Evolutionary conservation across 306 rosid genomes (phyloP).

Genomic region (Mimosa pudica): DNA sequence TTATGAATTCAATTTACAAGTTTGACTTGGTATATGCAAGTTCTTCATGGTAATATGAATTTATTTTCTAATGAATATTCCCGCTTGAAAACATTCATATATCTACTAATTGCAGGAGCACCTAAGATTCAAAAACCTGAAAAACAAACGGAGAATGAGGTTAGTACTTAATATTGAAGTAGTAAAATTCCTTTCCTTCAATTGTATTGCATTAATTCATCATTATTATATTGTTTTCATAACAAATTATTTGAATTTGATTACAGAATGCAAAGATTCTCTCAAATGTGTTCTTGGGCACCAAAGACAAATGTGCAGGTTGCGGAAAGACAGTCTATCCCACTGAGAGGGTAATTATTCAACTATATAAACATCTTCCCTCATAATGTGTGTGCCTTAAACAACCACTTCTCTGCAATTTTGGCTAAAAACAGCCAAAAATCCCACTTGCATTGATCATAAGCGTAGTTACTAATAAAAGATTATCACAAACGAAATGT

Average conservation of each 20-base stretch:
- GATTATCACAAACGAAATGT: too few species aligned
- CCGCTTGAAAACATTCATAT: background rate
- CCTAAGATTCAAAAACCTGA: constrained; percentile 68
- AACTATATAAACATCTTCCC: background rate
- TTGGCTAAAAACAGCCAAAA: background rate
- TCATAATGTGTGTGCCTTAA: background rate
- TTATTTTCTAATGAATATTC: background rate
- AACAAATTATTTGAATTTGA: background rate
- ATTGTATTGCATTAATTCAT: background rate
- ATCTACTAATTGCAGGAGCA: constrained; percentile 48
- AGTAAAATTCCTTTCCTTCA: background rate
- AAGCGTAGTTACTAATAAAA: too few species aligned
- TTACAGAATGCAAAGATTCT: constrained; percentile 55
- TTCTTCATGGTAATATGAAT: background rate
- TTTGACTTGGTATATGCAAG: background rate
- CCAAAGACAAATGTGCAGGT: constrained; percentile 66
- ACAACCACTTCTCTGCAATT: background rate
- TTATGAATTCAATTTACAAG: too few species aligned
- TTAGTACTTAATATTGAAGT: constrained; percentile 29
- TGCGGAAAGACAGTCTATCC: constrained; percentile 82
- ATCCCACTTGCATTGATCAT: background rate
- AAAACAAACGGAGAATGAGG: constrained; percentile 50
- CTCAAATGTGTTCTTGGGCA: constrained; percentile 22
- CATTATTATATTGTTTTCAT: background rate
- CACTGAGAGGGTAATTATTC: constrained; percentile 62